Conservation (phyloP, 148 eudicot species). For the Fagopyrum tataricum region DNA sequence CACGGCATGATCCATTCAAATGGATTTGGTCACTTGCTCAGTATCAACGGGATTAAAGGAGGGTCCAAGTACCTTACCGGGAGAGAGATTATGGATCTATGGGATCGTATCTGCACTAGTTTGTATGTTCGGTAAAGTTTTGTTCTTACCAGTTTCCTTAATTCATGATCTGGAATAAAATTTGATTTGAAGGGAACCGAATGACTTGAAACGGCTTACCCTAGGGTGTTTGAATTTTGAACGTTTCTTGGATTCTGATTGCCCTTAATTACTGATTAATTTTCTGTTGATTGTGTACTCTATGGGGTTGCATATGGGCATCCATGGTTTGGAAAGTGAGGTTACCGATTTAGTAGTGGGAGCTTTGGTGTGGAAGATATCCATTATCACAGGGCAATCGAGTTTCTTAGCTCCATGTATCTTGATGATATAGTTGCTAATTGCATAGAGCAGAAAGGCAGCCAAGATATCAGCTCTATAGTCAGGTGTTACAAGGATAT, state of each 20-base stretch:
- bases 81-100: slow-evolving; percentile 72
- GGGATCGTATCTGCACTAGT: slow-evolving; percentile 79
- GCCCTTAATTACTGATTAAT: neutral
- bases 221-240: neutral
- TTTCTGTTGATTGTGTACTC: slow-evolving; percentile 16
- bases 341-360: slow-evolving; percentile 59
- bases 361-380: slow-evolving; percentile 62
- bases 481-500: slow-evolving; percentile 44
- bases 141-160: neutral
- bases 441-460: slow-evolving; percentile 14
- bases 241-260: neutral
- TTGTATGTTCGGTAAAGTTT: slow-evolving; percentile 56
- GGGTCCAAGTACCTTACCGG: slow-evolving; percentile 64
- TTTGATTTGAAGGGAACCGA: too few relatives aligned
- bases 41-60: slow-evolving; percentile 75
- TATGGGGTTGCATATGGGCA: slow-evolving; percentile 73
- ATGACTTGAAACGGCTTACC: neutral
- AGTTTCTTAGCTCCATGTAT: slow-evolving; percentile 43
- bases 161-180: neutral
- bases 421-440: slow-evolving; percentile 39
- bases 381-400: slow-evolving; percentile 53
- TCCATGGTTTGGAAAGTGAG: slow-evolving; percentile 92
- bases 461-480: slow-evolving; percentile 28
- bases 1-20: slow-evolving; percentile 86
- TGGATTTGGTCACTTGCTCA: slow-evolving; percentile 77